Evolutionary conservation across 805 yeast genomes (phyloP).

Genomic region (Metschnikowia amazonensis): DNA sequence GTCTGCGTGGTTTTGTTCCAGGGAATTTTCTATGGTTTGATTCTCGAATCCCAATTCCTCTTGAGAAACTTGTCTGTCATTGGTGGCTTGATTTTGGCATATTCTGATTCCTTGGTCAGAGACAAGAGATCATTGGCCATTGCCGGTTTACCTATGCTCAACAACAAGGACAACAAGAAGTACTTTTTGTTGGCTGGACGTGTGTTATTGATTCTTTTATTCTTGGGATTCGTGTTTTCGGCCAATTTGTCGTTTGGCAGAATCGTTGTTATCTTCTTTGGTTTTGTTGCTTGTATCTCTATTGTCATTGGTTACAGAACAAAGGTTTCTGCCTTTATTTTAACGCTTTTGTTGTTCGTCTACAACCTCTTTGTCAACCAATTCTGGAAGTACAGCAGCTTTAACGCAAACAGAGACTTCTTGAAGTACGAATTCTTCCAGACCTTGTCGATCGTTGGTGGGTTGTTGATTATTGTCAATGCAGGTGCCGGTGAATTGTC

Average conservation of each 20-base stretch:
- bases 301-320: conserved; percentile 93
- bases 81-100: conserved; percentile 86
- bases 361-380: conserved; percentile 80
- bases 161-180: conserved; percentile 69
- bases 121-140: conserved; percentile 61
- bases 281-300: conserved; percentile 65
- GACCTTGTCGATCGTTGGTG: conserved; percentile 92
- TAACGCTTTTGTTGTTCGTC: conserved; percentile 64
- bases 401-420: conserved; percentile 79
- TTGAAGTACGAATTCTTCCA: conserved; percentile 92
- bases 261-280: conserved; percentile 61
- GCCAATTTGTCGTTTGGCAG: conserved; percentile 68
- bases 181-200: conserved; percentile 86
- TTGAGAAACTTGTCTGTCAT: conserved; percentile 84
- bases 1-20: conserved; percentile 72
- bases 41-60: conserved; percentile 76
- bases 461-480: conserved; percentile 81
- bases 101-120: conserved; percentile 80
- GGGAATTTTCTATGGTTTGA: conserved; percentile 83
- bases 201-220: conserved; percentile 76
- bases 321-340: conserved; percentile 72
- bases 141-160: conserved; percentile 75
- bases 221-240: conserved; percentile 77
- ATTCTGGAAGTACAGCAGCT: conserved; percentile 76
- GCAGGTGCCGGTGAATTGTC: conserved; percentile 96